Percentiles rank a stretch among this genome's conserved stretches.
These are phyloP conservation scores for Pseudocercospora cruenta DNA, from an alignment of 2,329 filamentous ascomycete genomes.

Conservation along the genomic window DNA sequence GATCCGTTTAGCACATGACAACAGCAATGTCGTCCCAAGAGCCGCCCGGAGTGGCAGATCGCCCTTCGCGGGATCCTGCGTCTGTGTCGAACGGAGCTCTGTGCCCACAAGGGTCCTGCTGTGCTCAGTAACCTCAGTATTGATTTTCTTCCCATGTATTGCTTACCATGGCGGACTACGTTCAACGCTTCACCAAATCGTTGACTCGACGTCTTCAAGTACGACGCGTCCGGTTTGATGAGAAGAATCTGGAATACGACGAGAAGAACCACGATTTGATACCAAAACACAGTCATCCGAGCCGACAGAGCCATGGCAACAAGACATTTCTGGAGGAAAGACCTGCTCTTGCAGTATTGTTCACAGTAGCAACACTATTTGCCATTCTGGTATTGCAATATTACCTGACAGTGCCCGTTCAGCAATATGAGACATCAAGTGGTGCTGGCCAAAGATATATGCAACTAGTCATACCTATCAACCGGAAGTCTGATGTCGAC, in stretches of 20 bases:
- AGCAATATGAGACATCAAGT: neutral
- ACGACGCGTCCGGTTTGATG: neutral
- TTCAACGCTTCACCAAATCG: neutral
- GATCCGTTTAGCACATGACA: neutral
- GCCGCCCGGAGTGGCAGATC: neutral
- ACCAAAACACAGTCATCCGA: neutral
- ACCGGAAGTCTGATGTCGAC: conserved; percentile 8
- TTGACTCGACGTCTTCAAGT: neutral
- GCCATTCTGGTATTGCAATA: neutral
- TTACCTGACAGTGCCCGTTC: neutral
- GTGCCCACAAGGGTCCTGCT: neutral
- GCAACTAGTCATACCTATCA: conserved; percentile 12
- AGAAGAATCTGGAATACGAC: neutral
- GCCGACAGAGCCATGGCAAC: neutral
- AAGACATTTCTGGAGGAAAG: neutral
- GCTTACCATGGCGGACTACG: neutral
- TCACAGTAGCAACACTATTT: neutral
- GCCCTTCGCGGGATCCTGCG: neutral
- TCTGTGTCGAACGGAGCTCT: neutral
- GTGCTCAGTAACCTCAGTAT: neutral
- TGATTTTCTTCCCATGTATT: neutral
- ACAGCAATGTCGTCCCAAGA: neutral
- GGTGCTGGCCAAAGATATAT: conserved; percentile 2
- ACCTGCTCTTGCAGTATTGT: neutral
- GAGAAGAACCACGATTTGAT: neutral